Conservation (phyloP, 805 yeast species). For the Ogataea corticis region DNA sequence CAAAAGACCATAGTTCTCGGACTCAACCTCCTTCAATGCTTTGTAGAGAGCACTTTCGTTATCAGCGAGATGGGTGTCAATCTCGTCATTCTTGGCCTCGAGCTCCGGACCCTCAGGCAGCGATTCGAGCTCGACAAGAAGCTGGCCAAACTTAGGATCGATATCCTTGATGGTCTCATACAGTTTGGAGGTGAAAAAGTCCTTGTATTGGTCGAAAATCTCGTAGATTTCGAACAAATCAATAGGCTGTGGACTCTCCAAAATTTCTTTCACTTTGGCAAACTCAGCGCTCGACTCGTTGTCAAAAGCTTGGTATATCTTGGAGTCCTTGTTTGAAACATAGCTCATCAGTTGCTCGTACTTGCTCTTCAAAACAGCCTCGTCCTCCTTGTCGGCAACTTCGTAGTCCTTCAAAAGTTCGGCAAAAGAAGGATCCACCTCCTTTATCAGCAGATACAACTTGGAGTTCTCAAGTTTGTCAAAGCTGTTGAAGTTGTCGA, state of each 20-base stretch:
- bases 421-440: slow-evolving; percentile 28
- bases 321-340: slow-evolving; percentile 22
- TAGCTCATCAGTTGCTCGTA: slow-evolving; percentile 21
- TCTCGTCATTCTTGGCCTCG: slow-evolving; percentile 20
- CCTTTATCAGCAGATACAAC: slow-evolving; percentile 23
- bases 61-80: slow-evolving; percentile 21
- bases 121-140: slow-evolving; percentile 25
- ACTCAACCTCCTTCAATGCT: slow-evolving; percentile 26
- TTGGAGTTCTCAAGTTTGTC: slow-evolving; percentile 23
- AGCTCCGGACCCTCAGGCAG: slow-evolving; percentile 25
- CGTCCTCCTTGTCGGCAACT: slow-evolving; percentile 20
- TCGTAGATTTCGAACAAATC: slow-evolving; percentile 2
- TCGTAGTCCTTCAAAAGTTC: slow-evolving; percentile 22
- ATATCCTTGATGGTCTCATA: slow-evolving; percentile 20
- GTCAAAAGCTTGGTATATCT: slow-evolving; percentile 25
- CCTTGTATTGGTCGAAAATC: slow-evolving; percentile 19
- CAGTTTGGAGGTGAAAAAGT: slow-evolving; percentile 21
- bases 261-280: slow-evolving; percentile 20
- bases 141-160: slow-evolving; percentile 25
- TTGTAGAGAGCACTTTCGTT: slow-evolving; percentile 18
- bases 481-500: slow-evolving; percentile 13
- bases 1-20: slow-evolving; percentile 17
- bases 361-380: slow-evolving; percentile 10
- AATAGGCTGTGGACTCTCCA: slow-evolving; percentile 5
- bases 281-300: slow-evolving; percentile 22